Percentiles rank a stretch among this genome's conserved stretches.
phyloP scores from a whole-genome alignment of 805 yeast genomes.

The Alloascoidea hylecoeti region DNA sequence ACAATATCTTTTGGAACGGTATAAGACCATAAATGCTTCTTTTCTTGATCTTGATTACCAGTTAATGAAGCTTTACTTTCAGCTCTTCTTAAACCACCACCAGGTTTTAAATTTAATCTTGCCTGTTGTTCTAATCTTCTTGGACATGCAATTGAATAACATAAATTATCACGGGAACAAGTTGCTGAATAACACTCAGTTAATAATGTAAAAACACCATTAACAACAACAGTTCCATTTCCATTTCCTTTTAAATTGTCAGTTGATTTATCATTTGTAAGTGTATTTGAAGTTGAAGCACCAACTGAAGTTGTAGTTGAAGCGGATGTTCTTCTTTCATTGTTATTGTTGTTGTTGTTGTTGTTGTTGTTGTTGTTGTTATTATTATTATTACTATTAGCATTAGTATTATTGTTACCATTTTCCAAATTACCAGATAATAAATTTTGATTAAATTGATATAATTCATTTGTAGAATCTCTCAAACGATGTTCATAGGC shows the following conservation, averaged over 20 bases:
- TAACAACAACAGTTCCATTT: constrained; percentile 33
- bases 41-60: constrained; percentile 59
- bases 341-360: background rate
- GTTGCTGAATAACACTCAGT: constrained; percentile 97
- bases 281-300: too few relatives aligned
- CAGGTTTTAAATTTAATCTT: constrained; percentile 73
- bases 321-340: too few relatives aligned
- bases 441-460: constrained; percentile 40
- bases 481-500: constrained; percentile 87
- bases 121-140: constrained; percentile 93
- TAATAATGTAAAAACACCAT: constrained; percentile 85
- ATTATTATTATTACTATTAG: background rate
- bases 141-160: constrained; percentile 95
- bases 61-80: constrained; percentile 55
- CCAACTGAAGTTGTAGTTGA: too few relatives aligned
- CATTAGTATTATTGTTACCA: background rate
- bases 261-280: background rate
- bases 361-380: background rate
- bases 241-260: too few relatives aligned
- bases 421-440: background rate
- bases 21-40: constrained; percentile 84
- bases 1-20: constrained; percentile 73
- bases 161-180: constrained; percentile 73
- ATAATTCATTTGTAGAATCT: constrained; percentile 78
- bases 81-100: constrained; percentile 71